Evolutionary conservation across 148 eudicot species (phyloP), one percentile per base, ranked within the genome.

Genomic region (Chenopodium quinoa): DNA sequence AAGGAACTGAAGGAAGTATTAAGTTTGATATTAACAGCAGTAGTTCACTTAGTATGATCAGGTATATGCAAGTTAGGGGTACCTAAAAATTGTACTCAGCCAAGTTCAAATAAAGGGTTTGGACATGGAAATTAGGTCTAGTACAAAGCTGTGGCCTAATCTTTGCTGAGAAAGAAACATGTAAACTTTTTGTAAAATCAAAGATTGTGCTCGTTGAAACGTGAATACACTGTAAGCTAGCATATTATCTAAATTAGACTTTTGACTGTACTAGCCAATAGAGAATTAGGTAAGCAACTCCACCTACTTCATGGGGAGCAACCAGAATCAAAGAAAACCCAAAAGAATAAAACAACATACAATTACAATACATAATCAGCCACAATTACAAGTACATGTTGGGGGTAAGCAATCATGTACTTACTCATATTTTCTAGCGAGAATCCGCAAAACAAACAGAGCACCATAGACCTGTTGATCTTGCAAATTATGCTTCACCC

Each of bases 391-490:
- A 22, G 16, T 14, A 32, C 40, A 50, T 64, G 37, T 16, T n/a
- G 16, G 22, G 71, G 23, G 22, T 46, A 71, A 74, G 19, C 32
- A 20, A 73, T 60, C 17, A 78, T 37, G 67, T 25, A 84, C 92
- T 90, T 88, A 97, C 99, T 97, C 99, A 71, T 94, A 97, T 94
- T 97, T 97, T 86, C 99, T 91, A 44, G 98, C 90, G 68, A 97
- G 93, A 81, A 97, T 94, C 82, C 99, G 89, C 82, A 94, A 86
- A 78, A 97, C 98, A 86, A 92, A 97, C 82, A 97, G 86, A 78
- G 98, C 97, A 75, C 98, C 98, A 88, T 92, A 92, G 86, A 97
- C 94, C 84, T 97, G 98, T 80, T 97, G 98, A 63, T 88, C 93
- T 88, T 91, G 98, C 69, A 97, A 84, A 89, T 91, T 97, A 87